A percentile compares a stretch with the other conserved stretches of the same genome.
phyloP scores from a whole-genome alignment of 306 rosid genomes.

The Rosa multiflora region DNA sequence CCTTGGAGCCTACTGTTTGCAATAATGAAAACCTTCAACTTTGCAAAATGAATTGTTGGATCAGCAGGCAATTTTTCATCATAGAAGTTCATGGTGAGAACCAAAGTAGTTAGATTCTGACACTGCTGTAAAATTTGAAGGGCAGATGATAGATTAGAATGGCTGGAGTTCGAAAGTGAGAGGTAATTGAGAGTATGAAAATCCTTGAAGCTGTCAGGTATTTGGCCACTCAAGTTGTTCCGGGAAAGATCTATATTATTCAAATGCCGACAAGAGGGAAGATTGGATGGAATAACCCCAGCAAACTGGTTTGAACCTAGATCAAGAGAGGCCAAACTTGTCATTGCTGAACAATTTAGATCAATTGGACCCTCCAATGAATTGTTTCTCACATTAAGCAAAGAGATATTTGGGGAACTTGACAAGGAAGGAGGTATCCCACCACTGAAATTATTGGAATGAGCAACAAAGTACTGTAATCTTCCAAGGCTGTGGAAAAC shows the following conservation, averaged over 20 bases:
- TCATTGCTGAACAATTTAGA: conserved; percentile 43
- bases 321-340: conserved; percentile 41
- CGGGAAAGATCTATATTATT: conserved; percentile 40
- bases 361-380: conserved; percentile 36
- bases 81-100: conserved; percentile 46
- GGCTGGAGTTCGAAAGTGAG: conserved; percentile 44
- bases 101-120: conserved; percentile 46
- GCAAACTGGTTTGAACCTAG: conserved; percentile 43
- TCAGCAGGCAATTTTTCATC: conserved; percentile 43
- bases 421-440: conserved; percentile 35
- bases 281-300: conserved; percentile 41
- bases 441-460: conserved; percentile 41
- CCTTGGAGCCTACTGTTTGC: conserved; percentile 52
- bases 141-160: conserved; percentile 37
- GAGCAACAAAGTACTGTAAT: conserved; percentile 32
- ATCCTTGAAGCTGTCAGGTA: conserved; percentile 47
- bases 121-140: conserved; percentile 41
- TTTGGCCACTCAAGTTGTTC: conserved; percentile 36
- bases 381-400: conserved; percentile 50
- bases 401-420: conserved; percentile 28
- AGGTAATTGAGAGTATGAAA: conserved; percentile 39
- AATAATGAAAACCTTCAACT: conserved; percentile 39
- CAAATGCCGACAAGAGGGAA: conserved; percentile 45
- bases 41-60: conserved; percentile 32
- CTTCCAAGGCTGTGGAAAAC: conserved; percentile 21